Base-by-base conservation (phyloP, 176 grass and related monocot species). In the Cymbopogon citratus region DNA sequence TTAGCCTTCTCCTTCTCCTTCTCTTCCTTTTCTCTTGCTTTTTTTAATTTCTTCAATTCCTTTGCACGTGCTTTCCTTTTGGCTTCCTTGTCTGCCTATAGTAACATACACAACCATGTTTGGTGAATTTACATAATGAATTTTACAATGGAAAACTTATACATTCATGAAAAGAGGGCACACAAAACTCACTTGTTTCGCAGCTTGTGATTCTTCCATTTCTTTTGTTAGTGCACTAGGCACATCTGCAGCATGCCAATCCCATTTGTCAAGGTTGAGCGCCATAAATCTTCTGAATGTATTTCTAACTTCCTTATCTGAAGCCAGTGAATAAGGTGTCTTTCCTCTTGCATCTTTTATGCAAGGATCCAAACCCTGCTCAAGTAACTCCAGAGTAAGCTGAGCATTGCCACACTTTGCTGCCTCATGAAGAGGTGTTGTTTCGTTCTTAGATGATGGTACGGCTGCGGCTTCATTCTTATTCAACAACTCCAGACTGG, bases 231-330 rank as follows among this genome's bases (percentile, higher is more conserved):
- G 57, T 62, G 90, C 83, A 86, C 96, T 95, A 48, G 96, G 96
- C 73, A 95, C 96, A 88, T 98, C 91, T 2, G 96, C 96, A 59
- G 92, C 92, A 82, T 95, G 88, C 96, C 96, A 98, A 66, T 98
- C 96, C 96, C 96, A 98, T 77, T 88, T 95, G 60, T 95, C 92
- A 63, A 91, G 86, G 77, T 95, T 95, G 59, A 86, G 63, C 1
- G 92, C 96, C 96, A 98, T 98, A 81, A 95, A 98, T 90, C 92
- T 95, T 91, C 96, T 95, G 71, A 95, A 98, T 66, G 84, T 92
- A 76, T 98, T 93, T 54, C 96, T 88, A 57, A 95, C 89, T 84
- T 98, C 96, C 80, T 98, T 98, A 63, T 98, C 96, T 27, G 75
- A 76, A 76, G 96, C 92, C 67, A 93, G 45, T 85, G 86, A 61